phyloP scores from a whole-genome alignment of 2,329 filamentous ascomycete genomes.

The Colletotrichum tofieldiae region DNA sequence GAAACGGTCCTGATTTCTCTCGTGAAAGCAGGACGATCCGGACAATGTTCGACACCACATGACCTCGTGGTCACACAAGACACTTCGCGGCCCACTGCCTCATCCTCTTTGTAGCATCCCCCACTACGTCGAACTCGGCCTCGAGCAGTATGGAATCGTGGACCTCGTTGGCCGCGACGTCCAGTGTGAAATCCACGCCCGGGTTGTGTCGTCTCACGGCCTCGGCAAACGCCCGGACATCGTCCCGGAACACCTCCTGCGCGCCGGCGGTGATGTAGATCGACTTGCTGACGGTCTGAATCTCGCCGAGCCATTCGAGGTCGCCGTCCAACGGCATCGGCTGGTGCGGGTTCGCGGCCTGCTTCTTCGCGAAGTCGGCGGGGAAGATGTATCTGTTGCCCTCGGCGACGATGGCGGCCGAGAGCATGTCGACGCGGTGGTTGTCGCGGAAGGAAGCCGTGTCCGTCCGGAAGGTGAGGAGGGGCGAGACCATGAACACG shows the following conservation, averaged over 20 bases:
- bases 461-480: not conserved
- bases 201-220: constrained; percentile 2
- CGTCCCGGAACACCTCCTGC: constrained; percentile 11
- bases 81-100: constrained; percentile 1
- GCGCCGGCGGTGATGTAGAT: constrained; percentile 3
- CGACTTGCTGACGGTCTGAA: not conserved
- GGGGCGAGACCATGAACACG: constrained; percentile 11
- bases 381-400: not conserved
- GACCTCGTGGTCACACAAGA: not conserved
- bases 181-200: not conserved
- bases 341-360: not conserved
- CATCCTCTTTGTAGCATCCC: constrained; percentile 7
- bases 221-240: not conserved
- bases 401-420: not conserved
- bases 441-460: constrained; percentile 1
- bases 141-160: constrained; percentile 16
- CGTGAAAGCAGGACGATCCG: too few relatives aligned
- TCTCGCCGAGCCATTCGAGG: constrained; percentile 9
- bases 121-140: not conserved
- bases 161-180: not conserved
- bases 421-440: constrained; percentile 10
- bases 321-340: constrained; percentile 13
- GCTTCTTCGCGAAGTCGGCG: not conserved
- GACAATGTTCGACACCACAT: not conserved
- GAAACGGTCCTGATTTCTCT: not conserved